These are phyloP conservation scores for Phytopythium aichiense DNA, from an alignment of 352 stramenopile species.

Conservation along the genomic window DNA sequence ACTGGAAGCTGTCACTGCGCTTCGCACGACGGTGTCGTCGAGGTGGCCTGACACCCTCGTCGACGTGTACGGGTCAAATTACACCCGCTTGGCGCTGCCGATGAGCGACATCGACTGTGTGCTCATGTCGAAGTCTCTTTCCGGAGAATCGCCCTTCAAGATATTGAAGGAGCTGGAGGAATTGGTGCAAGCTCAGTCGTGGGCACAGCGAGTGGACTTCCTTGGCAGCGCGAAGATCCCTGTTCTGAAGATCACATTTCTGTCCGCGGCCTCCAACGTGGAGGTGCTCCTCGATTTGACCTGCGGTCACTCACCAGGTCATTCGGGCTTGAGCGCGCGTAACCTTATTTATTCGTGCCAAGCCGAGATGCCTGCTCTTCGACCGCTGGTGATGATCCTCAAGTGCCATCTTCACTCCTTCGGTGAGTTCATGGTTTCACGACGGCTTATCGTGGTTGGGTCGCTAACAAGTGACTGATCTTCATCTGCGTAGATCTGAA, in stretches of 20 bases:
- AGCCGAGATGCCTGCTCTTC: conserved; percentile 90
- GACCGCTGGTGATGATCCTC: conserved; percentile 93
- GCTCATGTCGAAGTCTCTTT: conserved; percentile 80
- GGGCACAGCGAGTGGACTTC: conserved; percentile 89
- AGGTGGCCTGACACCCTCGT: conserved; percentile 90
- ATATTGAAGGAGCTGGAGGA: conserved; percentile 89
- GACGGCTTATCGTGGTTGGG: not conserved
- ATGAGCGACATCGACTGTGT: conserved; percentile 97
- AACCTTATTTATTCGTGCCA: conserved; percentile 90
- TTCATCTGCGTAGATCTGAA: conserved; percentile 78
- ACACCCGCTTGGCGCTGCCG: conserved; percentile 93
- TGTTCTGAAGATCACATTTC: conserved; percentile 92
- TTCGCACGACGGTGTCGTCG: conserved; percentile 38
- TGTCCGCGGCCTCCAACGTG: conserved; percentile 19
- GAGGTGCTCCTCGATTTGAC: conserved; percentile 92
- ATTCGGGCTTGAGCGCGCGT: conserved; percentile 92
- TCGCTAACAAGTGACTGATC: conserved; percentile 12
- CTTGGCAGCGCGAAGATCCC: conserved; percentile 94
- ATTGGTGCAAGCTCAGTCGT: conserved; percentile 73
- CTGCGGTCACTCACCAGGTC: conserved; percentile 90
- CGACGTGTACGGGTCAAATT: conserved; percentile 96
- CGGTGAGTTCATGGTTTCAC: conserved; percentile 24
- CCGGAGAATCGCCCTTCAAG: conserved; percentile 67
- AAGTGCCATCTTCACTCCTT: conserved; percentile 80
- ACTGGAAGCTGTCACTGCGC: conserved; percentile 38